Evolutionary conservation across 176 grass and related monocot genomes (phyloP), one percentile per base, ranked within the genome.

Genomic region (Pontederia paniculata): DNA sequence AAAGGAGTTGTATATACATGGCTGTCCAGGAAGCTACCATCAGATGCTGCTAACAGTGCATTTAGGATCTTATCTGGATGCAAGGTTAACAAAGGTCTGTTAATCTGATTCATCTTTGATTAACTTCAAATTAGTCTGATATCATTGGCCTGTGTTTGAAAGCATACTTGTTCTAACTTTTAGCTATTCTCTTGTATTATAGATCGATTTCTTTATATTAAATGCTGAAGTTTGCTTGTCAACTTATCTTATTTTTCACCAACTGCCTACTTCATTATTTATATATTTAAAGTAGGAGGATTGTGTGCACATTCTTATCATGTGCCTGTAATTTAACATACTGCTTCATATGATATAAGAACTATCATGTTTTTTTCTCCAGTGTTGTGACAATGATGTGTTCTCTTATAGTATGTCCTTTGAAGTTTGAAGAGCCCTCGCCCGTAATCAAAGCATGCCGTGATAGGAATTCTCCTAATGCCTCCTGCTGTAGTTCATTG

Each of bases 41-140:
- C 77, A 63, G 91, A 90, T 47, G 81, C 70, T 3, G 74, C 65
- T 1, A 90, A 97, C 68, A 68, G 52, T 52, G 91, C 80, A 76
- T 97, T 90, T 72, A 73, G 91, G 73, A 81, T 97, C 60, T 69
- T 97, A 67, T 89, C 82, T 57, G 77, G 91, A 65, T 97, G 91
- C 56, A 97, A 97, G 53, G 83, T 97, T 68, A 97, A 97, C 73
- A 97, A 87, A 97, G 86, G 91, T 97, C 73, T 55, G 44, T 22
- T 62, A 37, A 49, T 41, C 57, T 44, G 18, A 19, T 59, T 58
- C 50, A 42, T 20, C 41, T 7, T 12, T 17, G 13, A 18, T 63
- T 64, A 28, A 23, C 21, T 42, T 83, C 19, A n/a, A 5, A 60
- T 61, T 14, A 10, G 6, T 69, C 65, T 74, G 1, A 52, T 12